Base-by-base conservation (phyloP, 1,284 basidiomycete species). In the Neonothopanus nambi region DNA sequence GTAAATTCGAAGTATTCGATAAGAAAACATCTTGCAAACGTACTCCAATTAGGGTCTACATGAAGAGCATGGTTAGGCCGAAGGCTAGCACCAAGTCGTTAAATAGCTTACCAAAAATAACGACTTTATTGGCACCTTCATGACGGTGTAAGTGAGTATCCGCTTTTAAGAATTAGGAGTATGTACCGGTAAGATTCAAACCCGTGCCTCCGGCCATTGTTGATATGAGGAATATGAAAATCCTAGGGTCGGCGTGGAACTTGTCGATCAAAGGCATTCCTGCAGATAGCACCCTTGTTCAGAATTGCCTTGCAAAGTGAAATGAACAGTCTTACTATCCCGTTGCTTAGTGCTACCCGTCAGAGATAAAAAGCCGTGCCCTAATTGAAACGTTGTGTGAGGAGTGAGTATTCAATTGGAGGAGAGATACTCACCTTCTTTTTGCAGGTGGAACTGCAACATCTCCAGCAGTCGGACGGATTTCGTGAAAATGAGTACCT, bases 31-130 rank as follows among this genome's bases (percentile, higher is more conserved):
- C 8, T 21, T 17, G 41, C 40, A 18, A 21, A 70, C 86, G 61
- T 67, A 89, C 89, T 94, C 91, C 91, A 93, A 57, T 91, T 91
- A 5, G 92, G 92, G 73, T 94, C 91, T 89, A 55, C 46, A 49
- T n/a, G 49, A 26, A 58, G 45, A 51, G 45, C 43, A 39, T 38
- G 11, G 35, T 39, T 28, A 54, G 36, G 23, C 20, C 42, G 30
- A 20, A 15, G 15, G 18, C 18, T 46, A 43, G 18, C 40, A 2
- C 50, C 18, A 39, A 41, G 17, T 41, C 47, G 41, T 3, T 7
- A 12, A 36, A 38, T 6, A 8, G 65, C 81, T 61, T 55, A 87
- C 88, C 90, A 65, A 93, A 93, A 45, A 93, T 89, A 18, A 93
- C 89, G 18, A 93, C 91, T 68, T 87, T 91, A 63, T 93, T 93